Base-by-base conservation (phyloP, 805 yeast genomes). In the Wickerhamiella brachini region DNA sequence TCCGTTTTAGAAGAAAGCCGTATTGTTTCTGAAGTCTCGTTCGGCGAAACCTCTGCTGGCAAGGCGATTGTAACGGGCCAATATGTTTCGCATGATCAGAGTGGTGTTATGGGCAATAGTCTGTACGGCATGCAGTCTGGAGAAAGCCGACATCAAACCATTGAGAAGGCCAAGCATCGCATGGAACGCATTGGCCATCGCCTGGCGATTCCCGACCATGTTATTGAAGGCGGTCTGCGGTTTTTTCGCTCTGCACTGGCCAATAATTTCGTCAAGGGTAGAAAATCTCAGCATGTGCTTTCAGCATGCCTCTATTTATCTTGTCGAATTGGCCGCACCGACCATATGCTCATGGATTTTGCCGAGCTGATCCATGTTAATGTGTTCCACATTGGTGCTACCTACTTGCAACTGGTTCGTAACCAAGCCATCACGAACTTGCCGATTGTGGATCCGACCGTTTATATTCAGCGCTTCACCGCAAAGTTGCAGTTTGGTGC, bases 1-100 rank as follows among this genome's bases (percentile, higher is more conserved):
- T 70, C 79, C 20, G 97, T 93, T 29, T 76, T 77, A 52, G 95
- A 87, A 56, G 97, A 89, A 85, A 87, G 60, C 39, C 95, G 95
- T 20, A 90, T 93, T 57, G 97, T 94, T 10, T 81, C 95, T 7
- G 99, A 93, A 64, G 93, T 94, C 50, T 85, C 93, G 12, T 93
- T 89, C 69, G 93, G 94, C 44, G 99, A 94, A 62, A 76, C 89
- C 1, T 75, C 95, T 18, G 75, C 83, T 23, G 99, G 99, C 59
- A 97, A 95, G 13, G 96, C 98, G 37, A 79, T 85, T 48, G 95
- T 93, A 1, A 95, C 90, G 57, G 99, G 99, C 62, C 79, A 95
- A 47, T 89, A 86, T 73, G 83, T 93, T 37, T 86, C 87, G 44
- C 83, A 87, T 0, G 96, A 86, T 60, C 96, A 89, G 68, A 57